Base-by-base conservation (phyloP, 2,329 filamentous ascomycete species). In the Coniella vitis region DNA sequence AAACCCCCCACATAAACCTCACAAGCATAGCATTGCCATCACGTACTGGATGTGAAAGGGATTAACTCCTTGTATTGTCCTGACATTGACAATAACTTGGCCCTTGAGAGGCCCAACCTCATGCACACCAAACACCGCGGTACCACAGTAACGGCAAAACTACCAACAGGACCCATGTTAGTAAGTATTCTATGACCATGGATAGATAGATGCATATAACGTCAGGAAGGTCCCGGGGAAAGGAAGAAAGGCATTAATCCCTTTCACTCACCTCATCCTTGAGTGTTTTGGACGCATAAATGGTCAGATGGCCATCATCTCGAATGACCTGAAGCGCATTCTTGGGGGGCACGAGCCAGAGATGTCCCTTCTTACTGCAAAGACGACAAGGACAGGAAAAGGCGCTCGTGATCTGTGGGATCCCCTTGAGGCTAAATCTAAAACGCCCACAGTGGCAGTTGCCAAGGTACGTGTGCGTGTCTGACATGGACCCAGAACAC, bases 331-430 rank as follows among this genome's bases (percentile, higher is more conserved):
- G 22, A 2, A 21, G 14, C 38, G 29, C 43, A 41, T 36, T 32
- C 20, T 31, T 20, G 13, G 41, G 42, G n/a, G 42, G 42, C 16
- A 37, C 45, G 14, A 44, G 45, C 49, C 49, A 54, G 4, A 54
- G 29, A 29, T 48, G 52, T 7, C 49, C 52, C 20, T 52, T 49
- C 22, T 54, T 54, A 7, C n/a, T 16, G n/a, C 52, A 54, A 17
- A 54, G 20, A 7, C 45, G 29, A 31, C 49, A 54, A 2, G 49
- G 25, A 40, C 52, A 54, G 7, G 45, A 42, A 1, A 35, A 22
- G 12, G 49, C 52, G 14, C 25, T 25, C 19, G 10, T 4, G 4
- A 54, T 40, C 19, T 44, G 8, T 4, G 20, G 37, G 4, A 39
- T 29, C 5, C 25, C 37, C 14, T 17, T 20, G 17, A 38, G 21